A percentile compares a stretch with the other conserved stretches of the same genome.
phyloP scores from a whole-genome alignment of 1,284 basidiomycete genomes.

The Trichosporon sp. region DNA sequence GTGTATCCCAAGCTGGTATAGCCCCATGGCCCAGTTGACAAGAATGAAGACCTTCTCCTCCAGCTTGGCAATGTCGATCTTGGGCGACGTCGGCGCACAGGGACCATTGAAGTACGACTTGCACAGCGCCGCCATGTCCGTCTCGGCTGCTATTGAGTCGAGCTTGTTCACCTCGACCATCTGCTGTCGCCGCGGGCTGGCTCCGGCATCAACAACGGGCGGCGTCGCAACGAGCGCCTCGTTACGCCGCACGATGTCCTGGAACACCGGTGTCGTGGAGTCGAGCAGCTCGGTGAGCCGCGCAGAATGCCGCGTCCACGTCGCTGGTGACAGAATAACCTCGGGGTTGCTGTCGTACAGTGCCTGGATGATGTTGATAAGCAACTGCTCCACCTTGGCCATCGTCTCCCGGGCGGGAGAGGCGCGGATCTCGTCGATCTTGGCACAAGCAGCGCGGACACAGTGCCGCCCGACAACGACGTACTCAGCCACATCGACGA shows the following conservation, averaged over 20 bases:
- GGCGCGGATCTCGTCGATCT: conserved; percentile 56
- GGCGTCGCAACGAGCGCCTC: conserved; percentile 69
- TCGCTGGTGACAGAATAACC: conserved; percentile 41
- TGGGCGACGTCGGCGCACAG: conserved; percentile 40
- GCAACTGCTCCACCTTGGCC: conserved; percentile 28
- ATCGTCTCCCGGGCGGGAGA: conserved; percentile 26
- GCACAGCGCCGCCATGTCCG: conserved; percentile 56
- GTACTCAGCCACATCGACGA: conserved; percentile 61
- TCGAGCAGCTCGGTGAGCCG: conserved; percentile 25
- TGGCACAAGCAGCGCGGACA: conserved; percentile 43
- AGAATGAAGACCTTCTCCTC: conserved; percentile 66
- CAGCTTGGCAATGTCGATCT: conserved; percentile 48
- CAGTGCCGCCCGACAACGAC: conserved; percentile 31
- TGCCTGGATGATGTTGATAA: conserved; percentile 32
- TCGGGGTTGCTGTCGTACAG: conserved; percentile 31
- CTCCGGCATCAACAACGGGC: conserved; percentile 50
- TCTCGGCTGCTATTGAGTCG: conserved; percentile 68
- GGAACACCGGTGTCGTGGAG: conserved; percentile 13
- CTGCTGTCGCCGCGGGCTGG: conserved; percentile 49
- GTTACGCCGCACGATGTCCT: conserved; percentile 61
- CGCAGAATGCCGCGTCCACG: conserved; percentile 54
- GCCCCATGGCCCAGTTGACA: conserved; percentile 79
- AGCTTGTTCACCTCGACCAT: conserved; percentile 76
- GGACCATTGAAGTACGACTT: conserved; percentile 58
- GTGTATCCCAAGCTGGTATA: conserved; percentile 76